Percentiles rank a stretch among this genome's conserved stretches.
Conservation (phyloP, 1,284 basidiomycete species). For the Tilletia horrida region DNA sequence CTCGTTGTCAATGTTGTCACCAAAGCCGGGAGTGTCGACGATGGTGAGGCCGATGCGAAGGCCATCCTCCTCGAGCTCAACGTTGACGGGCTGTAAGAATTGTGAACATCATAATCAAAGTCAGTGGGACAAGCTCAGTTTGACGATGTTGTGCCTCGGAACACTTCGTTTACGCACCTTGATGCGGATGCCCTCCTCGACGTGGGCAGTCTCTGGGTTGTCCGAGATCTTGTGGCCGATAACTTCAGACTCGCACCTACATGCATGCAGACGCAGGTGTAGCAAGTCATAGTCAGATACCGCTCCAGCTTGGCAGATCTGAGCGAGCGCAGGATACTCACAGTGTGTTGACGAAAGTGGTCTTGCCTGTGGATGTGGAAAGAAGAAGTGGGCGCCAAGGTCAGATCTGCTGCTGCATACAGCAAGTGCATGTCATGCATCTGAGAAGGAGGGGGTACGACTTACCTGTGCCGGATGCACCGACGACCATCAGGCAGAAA, state of each 20-base stretch:
- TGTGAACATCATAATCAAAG: not conserved
- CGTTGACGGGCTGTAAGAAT: conserved; percentile 57
- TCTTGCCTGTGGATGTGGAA: conserved; percentile 40
- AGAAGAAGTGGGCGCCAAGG: not conserved
- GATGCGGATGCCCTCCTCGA: conserved; percentile 91
- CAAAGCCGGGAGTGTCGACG: conserved; percentile 97
- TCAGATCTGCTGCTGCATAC: not conserved
- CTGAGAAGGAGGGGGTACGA: not conserved
- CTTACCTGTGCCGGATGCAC: conserved; percentile 50
- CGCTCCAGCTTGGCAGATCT: too few species aligned
- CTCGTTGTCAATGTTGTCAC: conserved; percentile 98
- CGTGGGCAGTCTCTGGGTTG: conserved; percentile 81
- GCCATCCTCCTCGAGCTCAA: conserved; percentile 93
- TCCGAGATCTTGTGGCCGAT: conserved; percentile 73
- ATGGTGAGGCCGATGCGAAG: conserved; percentile 96
- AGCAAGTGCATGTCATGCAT: not conserved
- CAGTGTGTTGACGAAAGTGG: conserved; percentile 53
- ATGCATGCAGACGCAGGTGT: not conserved
- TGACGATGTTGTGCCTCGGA: not conserved
- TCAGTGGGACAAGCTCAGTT: conserved; percentile 14
- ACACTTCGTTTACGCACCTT: conserved; percentile 65
- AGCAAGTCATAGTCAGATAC: too few species aligned
- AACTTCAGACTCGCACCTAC: conserved; percentile 55
- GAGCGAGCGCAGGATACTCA: conserved; percentile 59
- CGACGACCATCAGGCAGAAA: conserved; percentile 55